Percentiles rank a stretch among this genome's conserved stretches.
Evolutionary conservation across 139 green algal genomes (phyloP).

Genomic region (Chlamydomonas sp.): DNA sequence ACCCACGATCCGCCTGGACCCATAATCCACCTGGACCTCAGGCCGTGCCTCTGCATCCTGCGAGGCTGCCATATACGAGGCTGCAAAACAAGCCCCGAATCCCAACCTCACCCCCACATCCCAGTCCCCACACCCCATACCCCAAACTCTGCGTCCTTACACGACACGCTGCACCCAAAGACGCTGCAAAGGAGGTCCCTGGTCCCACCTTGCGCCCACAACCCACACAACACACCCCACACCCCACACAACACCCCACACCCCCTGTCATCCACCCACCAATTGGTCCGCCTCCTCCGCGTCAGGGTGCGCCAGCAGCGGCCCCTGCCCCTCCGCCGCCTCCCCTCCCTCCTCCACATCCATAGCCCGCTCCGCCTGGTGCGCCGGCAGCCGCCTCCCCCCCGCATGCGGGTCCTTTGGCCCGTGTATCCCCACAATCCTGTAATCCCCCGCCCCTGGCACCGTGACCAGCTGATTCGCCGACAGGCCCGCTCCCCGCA

Average conservation of each 20-base stretch:
- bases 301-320: slow-evolving; percentile 59
- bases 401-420: slow-evolving; percentile 40
- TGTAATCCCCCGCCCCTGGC: slow-evolving; percentile 82
- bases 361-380: slow-evolving; percentile 4
- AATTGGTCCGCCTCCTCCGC: slow-evolving; percentile 65
- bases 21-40: too few species aligned
- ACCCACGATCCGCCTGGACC: too few species aligned
- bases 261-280: slow-evolving; percentile 13
- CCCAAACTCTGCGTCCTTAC: too few species aligned
- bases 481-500: slow-evolving; percentile 73
- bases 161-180: too few species aligned
- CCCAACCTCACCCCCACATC: too few species aligned
- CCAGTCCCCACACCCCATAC: too few species aligned
- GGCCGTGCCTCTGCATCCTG: too few species aligned
- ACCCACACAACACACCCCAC: neutral
- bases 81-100: too few species aligned
- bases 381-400: neutral
- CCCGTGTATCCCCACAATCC: slow-evolving; percentile 71
- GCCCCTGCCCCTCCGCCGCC: neutral
- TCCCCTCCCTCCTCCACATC: neutral
- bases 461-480: slow-evolving; percentile 85
- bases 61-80: too few species aligned
- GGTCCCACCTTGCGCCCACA: too few species aligned
- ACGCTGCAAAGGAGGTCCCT: too few species aligned
- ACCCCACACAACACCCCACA: neutral